Evolutionary conservation across 345 rosid species (phyloP), one percentile per base, ranked within the genome.

Genomic region (Linum lewisii): DNA sequence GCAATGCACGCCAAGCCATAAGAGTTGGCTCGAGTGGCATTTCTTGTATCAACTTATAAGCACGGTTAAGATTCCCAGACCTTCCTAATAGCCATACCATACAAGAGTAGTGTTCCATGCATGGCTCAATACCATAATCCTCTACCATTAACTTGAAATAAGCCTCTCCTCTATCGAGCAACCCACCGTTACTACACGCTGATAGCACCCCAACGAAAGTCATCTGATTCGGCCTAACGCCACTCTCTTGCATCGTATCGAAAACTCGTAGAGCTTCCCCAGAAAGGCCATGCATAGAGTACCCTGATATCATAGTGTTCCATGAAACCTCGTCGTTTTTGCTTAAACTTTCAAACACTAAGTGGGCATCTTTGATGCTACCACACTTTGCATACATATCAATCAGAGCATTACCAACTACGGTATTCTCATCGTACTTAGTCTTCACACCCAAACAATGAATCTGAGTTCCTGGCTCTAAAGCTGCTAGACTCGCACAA

Each of bases 301-400:
- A 87, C 63, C 94, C 99, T 42, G 89, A 79, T 69, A 93, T 87
- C 83, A 93, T 79, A 24, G 82, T 59, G 61, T 87, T 89, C 95
- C 97, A 93, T 0, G 97, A 78, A 63, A 86, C 84, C 63, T 65
- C 74, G 59, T 83, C 84, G 65, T 55, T 70, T 24, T 69, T 65
- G 23, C 44, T 65, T 72, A 89, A 69, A 74, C 26, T 69, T 32
- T 78, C 76, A 77, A 93, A 89, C 50, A 76, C 81, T 54, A 76
- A 66, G 6, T 75, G 78, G 20, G 94, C 88, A 51, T 76, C 77
- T 58, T 72, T 67, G 66, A 89, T 81, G 51, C 72, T 76, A 55
- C 99, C 95, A 51, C 95, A 89, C 78, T 93, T 89, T 24, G 99
- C 89, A 70, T 93, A 89, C 97, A 89, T 93, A 69, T 89, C 92